phyloP scores from a whole-genome alignment of 805 yeast species.

The Ogataea wickerhamii region DNA sequence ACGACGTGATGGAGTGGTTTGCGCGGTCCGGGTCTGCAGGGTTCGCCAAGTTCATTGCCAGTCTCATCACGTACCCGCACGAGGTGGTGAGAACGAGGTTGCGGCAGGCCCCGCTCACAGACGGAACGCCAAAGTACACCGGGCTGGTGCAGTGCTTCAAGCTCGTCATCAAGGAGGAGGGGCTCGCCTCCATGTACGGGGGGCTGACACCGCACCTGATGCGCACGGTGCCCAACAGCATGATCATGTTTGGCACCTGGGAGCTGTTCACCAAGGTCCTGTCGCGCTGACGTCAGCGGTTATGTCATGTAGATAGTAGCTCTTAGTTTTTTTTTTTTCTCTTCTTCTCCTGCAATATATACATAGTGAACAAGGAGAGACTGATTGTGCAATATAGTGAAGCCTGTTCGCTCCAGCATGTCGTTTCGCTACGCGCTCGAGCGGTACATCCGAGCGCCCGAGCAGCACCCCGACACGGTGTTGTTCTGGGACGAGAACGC shows the following conservation, averaged over 20 bases:
- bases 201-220: constrained; percentile 95
- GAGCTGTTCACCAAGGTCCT: constrained; percentile 70
- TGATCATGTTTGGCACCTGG: constrained; percentile 99
- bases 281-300: too few species aligned
- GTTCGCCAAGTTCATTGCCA: constrained; percentile 89
- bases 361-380: too few species aligned
- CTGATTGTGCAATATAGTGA: too few species aligned
- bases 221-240: constrained; percentile 96
- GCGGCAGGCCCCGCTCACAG: constrained; percentile 84
- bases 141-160: constrained; percentile 87
- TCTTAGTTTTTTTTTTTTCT: too few species aligned
- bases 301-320: too few species aligned
- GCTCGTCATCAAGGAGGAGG: constrained; percentile 87
- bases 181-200: constrained; percentile 89
- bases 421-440: constrained; percentile 44
- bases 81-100: constrained; percentile 95
- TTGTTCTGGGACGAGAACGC: constrained; percentile 49
- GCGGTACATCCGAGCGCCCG: constrained; percentile 47
- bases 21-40: constrained; percentile 98
- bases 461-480: constrained; percentile 34
- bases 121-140: constrained; percentile 81
- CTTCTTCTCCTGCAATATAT: too few species aligned
- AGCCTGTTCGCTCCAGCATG: neutral
- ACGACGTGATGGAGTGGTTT: constrained; percentile 80
- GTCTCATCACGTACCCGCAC: constrained; percentile 92